Base-by-base conservation (phyloP, 2,329 filamentous ascomycete genomes). In the Emydomyces testavorans region DNA sequence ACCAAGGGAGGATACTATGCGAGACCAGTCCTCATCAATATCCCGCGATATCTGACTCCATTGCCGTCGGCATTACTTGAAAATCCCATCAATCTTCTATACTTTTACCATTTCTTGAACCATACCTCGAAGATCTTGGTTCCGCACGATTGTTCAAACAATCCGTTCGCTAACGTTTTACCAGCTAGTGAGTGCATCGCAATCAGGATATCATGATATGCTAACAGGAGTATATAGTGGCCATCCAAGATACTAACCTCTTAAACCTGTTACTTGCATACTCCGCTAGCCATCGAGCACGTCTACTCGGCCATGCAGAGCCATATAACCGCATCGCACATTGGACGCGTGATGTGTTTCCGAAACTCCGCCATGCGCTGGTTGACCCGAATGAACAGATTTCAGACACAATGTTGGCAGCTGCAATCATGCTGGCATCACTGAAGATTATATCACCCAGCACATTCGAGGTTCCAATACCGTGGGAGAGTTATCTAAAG, bases 341-440 rank as follows among this genome's bases (percentile, higher is more conserved):
- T 32, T 92, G 83, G 82, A 84, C 92, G 21, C 75, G 83, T 58
- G 78, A 86, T 55, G 83, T 71, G 1, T 71, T 71, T 46, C 83
- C 83, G 0, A 77, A 79, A 13, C 72, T 93, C 16, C 77, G 84
- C 23, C 66, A 76, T 51, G 80, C 83, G 1, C 71, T 92, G 18
- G 72, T 75, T 50, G 74, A 80, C 46, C 72, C 75, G 0, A 71
- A 72, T 32, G 72, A 76, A 52, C 76, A 78, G 34, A 79, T 87
- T 8, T 82, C 83, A 0, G 80, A 87, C 55, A 77, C 78, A 13
- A 85, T 83, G 47, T 71, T 93, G 2, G 85, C 85, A 0, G 86
- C 85, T 0, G 83, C 85, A 6, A 88, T 93, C 53, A 88, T 92
- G 83, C 75, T 93, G 38, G 78, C 85, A 0, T 89, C 85, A 1